phyloP scores from a whole-genome alignment of 768 basidiomycete genomes.

The Naematelia aurantialba region DNA sequence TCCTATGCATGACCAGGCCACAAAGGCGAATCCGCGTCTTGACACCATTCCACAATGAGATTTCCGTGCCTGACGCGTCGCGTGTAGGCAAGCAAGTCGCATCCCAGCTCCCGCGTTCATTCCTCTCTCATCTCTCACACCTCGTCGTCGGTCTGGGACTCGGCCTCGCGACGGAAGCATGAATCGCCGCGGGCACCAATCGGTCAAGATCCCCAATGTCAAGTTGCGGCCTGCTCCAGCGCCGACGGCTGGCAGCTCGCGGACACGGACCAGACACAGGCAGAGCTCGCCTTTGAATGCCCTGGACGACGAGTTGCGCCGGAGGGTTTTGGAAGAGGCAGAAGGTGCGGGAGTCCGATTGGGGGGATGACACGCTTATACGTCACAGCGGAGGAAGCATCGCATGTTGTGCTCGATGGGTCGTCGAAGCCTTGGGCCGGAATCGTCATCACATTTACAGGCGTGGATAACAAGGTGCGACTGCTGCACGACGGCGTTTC shows the following conservation, averaged over 20 bases:
- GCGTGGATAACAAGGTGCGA: conserved; percentile 40
- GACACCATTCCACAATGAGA: neutral
- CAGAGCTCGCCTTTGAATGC: conserved; percentile 25
- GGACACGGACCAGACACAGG: conserved; percentile 9
- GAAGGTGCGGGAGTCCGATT: conserved; percentile 25
- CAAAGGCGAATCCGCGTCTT: neutral
- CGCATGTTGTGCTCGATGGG: conserved; percentile 22
- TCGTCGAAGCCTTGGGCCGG: conserved; percentile 30
- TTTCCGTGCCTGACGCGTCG: conserved; percentile 1
- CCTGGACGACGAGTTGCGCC: conserved; percentile 38
- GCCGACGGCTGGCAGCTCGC: conserved; percentile 3
- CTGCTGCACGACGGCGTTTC: no score
- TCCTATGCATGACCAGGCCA: neutral
- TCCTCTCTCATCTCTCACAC: neutral
- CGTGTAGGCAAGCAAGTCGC: neutral
- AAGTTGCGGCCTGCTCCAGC: conserved; percentile 49
- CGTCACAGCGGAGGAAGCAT: conserved; percentile 34
- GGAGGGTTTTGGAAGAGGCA: conserved; percentile 27
- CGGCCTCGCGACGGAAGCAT: conserved; percentile 11
- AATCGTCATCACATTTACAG: conserved; percentile 37
- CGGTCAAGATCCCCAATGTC: conserved; percentile 51
- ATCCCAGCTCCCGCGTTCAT: neutral
- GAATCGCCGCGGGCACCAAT: conserved; percentile 49
- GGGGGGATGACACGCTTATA: neutral
- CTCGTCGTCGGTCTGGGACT: neutral